A percentile compares a stretch with the other conserved stretches of the same genome.
These are phyloP conservation scores for Irpex sp. DNA, from an alignment of 1,284 basidiomycete genomes.

Conservation along the genomic window DNA sequence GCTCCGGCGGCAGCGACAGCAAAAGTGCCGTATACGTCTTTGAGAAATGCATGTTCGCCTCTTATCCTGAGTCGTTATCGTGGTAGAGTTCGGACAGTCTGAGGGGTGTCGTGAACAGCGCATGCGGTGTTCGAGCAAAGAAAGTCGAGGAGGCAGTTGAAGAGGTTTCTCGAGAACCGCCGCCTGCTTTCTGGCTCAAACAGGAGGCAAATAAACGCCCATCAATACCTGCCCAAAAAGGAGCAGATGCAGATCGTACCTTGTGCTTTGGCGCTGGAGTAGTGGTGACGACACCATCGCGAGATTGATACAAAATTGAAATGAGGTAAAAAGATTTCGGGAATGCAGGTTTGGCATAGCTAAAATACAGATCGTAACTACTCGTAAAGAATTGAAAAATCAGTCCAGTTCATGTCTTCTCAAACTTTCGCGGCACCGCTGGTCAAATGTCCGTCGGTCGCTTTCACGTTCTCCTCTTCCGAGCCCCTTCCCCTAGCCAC, in stretches of 20 bases:
- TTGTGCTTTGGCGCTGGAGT: background rate
- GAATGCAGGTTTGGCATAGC: background rate
- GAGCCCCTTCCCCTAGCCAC: background rate
- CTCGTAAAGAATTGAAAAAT: too few species aligned
- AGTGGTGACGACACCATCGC: too few species aligned
- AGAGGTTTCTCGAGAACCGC: too few species aligned
- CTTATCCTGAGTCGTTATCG: background rate
- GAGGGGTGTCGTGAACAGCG: background rate
- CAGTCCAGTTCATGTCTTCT: background rate
- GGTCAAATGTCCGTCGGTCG: background rate
- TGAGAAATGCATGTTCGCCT: slow-evolving; percentile 69
- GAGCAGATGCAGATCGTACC: background rate
- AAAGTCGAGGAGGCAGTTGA: too few species aligned
- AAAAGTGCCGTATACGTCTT: slow-evolving; percentile 76
- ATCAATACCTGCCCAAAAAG: background rate
- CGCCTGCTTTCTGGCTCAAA: background rate
- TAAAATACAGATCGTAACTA: too few species aligned
- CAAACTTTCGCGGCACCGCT: background rate
- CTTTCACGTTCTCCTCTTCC: background rate
- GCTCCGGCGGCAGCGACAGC: slow-evolving; percentile 68
- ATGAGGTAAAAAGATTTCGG: background rate
- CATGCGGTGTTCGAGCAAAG: too few species aligned
- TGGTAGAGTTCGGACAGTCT: background rate
- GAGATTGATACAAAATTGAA: too few species aligned
- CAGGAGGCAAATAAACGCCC: background rate